phyloP scores from a whole-genome alignment of 2,329 filamentous ascomycete species.

The Colletotrichum liriopes region DNA sequence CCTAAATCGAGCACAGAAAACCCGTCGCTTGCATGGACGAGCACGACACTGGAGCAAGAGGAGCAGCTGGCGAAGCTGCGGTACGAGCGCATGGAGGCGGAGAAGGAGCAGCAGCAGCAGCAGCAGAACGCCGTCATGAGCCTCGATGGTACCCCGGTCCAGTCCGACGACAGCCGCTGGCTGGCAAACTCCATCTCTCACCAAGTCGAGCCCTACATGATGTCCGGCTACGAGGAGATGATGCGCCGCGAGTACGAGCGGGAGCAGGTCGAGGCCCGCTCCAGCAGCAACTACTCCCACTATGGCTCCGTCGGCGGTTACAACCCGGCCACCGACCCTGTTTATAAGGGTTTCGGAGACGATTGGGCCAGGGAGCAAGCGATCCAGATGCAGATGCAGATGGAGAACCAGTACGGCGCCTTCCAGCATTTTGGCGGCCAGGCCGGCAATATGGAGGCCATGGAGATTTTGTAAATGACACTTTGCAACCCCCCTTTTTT shows the following conservation, averaged over 20 bases:
- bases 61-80: conserved; percentile 73
- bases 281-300: conserved; percentile 61
- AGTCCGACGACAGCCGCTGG: conserved; percentile 70
- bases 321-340: conserved; percentile 73
- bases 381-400: conserved; percentile 67
- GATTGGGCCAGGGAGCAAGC: conserved; percentile 55
- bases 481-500: conserved; percentile 2
- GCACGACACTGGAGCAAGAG: conserved; percentile 70
- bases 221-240: conserved; percentile 82
- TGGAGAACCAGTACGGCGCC: conserved; percentile 80
- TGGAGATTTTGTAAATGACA: conserved; percentile 60
- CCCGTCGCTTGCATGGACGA: conserved; percentile 67
- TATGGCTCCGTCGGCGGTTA: conserved; percentile 57
- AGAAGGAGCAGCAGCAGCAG: conserved; percentile 52
- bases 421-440: conserved; percentile 63
- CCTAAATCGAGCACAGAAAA: conserved; percentile 72
- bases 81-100: conserved; percentile 64
- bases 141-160: conserved; percentile 68
- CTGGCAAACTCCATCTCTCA: conserved; percentile 52
- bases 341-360: conserved; percentile 68
- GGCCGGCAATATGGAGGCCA: conserved; percentile 64
- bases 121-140: conserved; percentile 63
- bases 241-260: conserved; percentile 75
- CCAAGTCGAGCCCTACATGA: conserved; percentile 86
- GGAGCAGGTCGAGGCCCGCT: conserved; percentile 49